Conservation (phyloP, 1,139 yeast species). For the Martiniozyma asiatica region DNA sequence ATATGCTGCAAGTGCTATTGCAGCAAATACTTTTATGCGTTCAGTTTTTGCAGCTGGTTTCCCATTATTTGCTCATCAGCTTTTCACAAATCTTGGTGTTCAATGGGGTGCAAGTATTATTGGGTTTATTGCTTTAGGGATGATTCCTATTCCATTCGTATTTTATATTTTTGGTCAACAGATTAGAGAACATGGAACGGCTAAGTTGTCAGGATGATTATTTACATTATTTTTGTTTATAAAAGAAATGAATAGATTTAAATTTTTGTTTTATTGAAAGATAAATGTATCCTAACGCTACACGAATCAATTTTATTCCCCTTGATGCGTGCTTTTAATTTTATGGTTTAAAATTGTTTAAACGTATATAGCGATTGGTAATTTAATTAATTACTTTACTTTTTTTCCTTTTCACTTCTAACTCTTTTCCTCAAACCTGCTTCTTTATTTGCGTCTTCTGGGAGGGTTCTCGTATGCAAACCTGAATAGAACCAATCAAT, state of each 20-base stretch:
- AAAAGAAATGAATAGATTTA: no score
- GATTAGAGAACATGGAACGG: no score
- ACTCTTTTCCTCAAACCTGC: conserved; percentile 15
- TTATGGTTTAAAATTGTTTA: no score
- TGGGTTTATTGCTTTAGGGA: conserved; percentile 40
- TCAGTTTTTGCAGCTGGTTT: conserved; percentile 62
- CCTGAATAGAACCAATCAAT: conserved; percentile 22
- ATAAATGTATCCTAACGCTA: no score
- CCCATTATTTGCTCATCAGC: conserved; percentile 57
- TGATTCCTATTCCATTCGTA: conserved; percentile 58
- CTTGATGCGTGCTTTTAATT: no score
- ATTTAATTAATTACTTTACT: no score
- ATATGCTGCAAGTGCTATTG: conserved; percentile 70
- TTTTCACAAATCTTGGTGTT: conserved; percentile 38
- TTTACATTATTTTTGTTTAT: no score
- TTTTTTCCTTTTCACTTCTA: no score
- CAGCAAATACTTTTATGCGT: conserved; percentile 64
- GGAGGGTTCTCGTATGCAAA: conserved; percentile 11
- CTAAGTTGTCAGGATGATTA: no score
- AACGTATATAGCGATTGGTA: no score
- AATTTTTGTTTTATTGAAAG: no score
- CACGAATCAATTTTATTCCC: no score
- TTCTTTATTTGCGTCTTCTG: conserved; percentile 13
- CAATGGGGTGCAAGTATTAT: conserved; percentile 53
- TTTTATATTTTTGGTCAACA: conserved; percentile 46